Evolutionary conservation across 768 basidiomycete species (phyloP).

Genomic region (Tricholoma flavovirens): DNA sequence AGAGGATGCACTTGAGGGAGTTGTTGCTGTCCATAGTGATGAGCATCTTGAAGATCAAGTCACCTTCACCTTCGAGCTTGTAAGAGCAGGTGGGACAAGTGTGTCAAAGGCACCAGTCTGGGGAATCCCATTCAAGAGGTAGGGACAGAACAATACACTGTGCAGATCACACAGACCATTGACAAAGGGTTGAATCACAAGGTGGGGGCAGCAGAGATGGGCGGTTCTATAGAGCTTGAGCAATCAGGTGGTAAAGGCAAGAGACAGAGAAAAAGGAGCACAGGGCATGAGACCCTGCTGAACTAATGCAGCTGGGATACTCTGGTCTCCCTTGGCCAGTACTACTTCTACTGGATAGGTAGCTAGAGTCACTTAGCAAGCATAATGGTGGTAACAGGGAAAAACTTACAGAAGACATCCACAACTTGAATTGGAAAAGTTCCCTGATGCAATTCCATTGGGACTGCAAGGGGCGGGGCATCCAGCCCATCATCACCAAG

Average conservation of each 20-base stretch:
- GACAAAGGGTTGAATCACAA: conserved; percentile 22
- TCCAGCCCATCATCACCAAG: not conserved
- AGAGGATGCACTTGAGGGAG: conserved; percentile 19
- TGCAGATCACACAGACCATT: conserved; percentile 26
- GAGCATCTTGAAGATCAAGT: conserved; percentile 16
- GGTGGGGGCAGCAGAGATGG: conserved; percentile 19
- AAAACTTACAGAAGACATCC: conserved; percentile 5
- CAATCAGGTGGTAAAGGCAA: conserved; percentile 15
- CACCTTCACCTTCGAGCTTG: conserved; percentile 17
- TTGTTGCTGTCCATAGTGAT: conserved; percentile 25
- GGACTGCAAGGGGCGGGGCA: not conserved
- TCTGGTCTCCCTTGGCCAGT: not conserved
- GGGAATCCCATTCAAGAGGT: conserved; percentile 17
- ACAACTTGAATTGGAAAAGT: not conserved
- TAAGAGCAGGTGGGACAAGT: conserved; percentile 24
- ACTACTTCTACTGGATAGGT: not conserved
- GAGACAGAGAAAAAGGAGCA: conserved; percentile 14
- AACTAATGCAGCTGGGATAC: conserved; percentile 13
- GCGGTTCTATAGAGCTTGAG: conserved; percentile 18
- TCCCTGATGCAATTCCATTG: not conserved
- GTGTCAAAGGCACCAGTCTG: conserved; percentile 21
- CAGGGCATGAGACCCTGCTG: conserved; percentile 20
- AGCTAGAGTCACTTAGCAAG: not conserved
- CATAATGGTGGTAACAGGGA: not conserved
- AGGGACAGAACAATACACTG: conserved; percentile 11